phyloP scores from a whole-genome alignment of 805 yeast genomes.

The Kluyveromyces wickerhamii region DNA sequence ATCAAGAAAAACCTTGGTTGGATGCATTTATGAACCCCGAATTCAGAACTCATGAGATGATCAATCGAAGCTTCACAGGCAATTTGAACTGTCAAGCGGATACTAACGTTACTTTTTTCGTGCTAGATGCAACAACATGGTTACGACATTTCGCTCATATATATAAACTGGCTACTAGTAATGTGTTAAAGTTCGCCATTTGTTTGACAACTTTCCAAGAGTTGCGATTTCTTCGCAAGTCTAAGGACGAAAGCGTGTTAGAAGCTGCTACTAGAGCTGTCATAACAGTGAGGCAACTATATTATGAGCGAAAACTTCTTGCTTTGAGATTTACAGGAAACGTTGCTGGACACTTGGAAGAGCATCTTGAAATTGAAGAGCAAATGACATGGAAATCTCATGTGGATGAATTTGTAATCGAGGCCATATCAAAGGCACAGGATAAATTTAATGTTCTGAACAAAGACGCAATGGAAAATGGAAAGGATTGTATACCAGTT shows the following conservation, averaged over 20 bases:
- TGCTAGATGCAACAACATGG: slow-evolving; percentile 76
- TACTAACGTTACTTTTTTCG: slow-evolving; percentile 45
- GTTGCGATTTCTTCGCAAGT: slow-evolving; percentile 58
- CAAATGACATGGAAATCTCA: slow-evolving; percentile 65
- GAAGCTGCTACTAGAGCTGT: slow-evolving; percentile 80
- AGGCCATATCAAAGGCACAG: slow-evolving; percentile 41
- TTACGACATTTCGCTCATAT: slow-evolving; percentile 71
- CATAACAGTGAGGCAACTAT: slow-evolving; percentile 61
- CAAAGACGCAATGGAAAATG: slow-evolving; percentile 9
- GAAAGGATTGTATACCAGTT: slow-evolving; percentile 7
- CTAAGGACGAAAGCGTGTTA: slow-evolving; percentile 63
- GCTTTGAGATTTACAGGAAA: slow-evolving; percentile 67
- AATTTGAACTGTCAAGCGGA: slow-evolving; percentile 53
- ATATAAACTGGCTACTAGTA: slow-evolving; percentile 57
- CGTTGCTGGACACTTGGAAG: slow-evolving; percentile 58
- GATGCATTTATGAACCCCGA: slow-evolving; percentile 16
- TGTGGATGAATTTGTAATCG: slow-evolving; percentile 60
- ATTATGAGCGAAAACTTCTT: slow-evolving; percentile 43
- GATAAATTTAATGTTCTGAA: slow-evolving; percentile 14
- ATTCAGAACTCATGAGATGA: slow-evolving; percentile 12
- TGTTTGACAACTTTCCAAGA: slow-evolving; percentile 77
- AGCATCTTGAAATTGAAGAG: slow-evolving; percentile 65
- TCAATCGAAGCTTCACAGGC: slow-evolving; percentile 30
- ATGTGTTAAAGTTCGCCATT: slow-evolving; percentile 50
- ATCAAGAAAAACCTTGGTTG: slow-evolving; percentile 14